Conservation (phyloP, 805 yeast species). For the Clavispora santaluciae region DNA sequence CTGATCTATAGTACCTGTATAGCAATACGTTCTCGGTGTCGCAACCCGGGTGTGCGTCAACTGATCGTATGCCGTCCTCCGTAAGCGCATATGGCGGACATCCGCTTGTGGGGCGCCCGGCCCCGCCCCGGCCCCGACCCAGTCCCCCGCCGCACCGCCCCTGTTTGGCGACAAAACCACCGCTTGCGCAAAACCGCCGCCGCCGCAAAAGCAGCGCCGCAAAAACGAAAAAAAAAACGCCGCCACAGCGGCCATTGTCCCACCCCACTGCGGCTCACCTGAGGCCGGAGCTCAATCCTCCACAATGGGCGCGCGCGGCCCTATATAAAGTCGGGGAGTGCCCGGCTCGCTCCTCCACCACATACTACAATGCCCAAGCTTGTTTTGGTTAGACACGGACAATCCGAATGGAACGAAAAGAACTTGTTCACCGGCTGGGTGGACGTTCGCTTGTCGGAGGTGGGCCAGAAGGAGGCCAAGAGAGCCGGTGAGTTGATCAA, state of each 20-base stretch:
- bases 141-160: no score
- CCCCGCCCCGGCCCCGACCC: no score
- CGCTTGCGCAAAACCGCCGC: no score
- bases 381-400: constrained; percentile 97
- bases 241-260: not conserved
- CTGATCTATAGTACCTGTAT: no score
- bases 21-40: no score
- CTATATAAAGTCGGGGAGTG: constrained; percentile 8
- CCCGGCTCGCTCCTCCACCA: not conserved
- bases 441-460: constrained; percentile 78
- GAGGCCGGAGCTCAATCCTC: constrained; percentile 19
- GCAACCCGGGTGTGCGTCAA: no score
- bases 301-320: constrained; percentile 8
- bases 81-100: constrained; percentile 1
- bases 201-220: no score
- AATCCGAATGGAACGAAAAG: constrained; percentile 98
- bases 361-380: constrained; percentile 53
- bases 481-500: constrained; percentile 90
- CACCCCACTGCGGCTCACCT: constrained; percentile 4
- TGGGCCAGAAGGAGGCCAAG: constrained; percentile 85
- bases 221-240: not conserved
- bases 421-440: constrained; percentile 99
- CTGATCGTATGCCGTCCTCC: constrained; percentile 1
- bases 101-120: not conserved
- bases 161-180: no score